Evolutionary conservation across 2,329 filamentous ascomycete species (phyloP).

Genomic region (Plenodomus tracheiphilus): DNA sequence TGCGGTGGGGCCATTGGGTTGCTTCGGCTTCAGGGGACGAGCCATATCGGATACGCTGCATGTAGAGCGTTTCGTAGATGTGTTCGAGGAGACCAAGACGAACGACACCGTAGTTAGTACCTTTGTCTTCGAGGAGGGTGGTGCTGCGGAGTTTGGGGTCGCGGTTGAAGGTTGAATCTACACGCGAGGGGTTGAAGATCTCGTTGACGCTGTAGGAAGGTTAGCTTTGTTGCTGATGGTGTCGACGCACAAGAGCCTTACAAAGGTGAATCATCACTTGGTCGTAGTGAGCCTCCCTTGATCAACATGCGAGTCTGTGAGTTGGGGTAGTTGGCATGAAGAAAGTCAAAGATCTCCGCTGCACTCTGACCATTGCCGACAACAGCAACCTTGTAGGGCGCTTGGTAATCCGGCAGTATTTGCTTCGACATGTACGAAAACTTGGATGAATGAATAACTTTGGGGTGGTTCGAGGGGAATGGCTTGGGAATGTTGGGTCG

Average conservation of each 20-base stretch:
- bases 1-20: constrained; percentile 75
- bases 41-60: constrained; percentile 72
- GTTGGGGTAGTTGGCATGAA: constrained; percentile 81
- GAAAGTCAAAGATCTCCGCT: constrained; percentile 91
- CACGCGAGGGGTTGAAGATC: constrained; percentile 87
- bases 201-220: constrained; percentile 75
- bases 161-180: constrained; percentile 75
- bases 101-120: constrained; percentile 94
- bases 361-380: constrained; percentile 90
- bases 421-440: constrained; percentile 69
- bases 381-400: constrained; percentile 75
- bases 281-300: constrained; percentile 79
- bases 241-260: constrained; percentile 52
- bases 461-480: constrained; percentile 70
- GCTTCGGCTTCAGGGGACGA: constrained; percentile 61
- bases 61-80: constrained; percentile 85
- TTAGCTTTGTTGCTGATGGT: constrained; percentile 28
- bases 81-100: constrained; percentile 87
- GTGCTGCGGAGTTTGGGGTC: constrained; percentile 64
- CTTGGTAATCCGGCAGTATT: constrained; percentile 60
- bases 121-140: constrained; percentile 69
- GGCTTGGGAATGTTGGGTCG: constrained; percentile 70
- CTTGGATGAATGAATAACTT: constrained; percentile 85
- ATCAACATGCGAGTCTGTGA: constrained; percentile 77
- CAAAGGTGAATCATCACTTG: constrained; percentile 96